These are phyloP conservation scores for Hygrophorus pudorinus DNA, from an alignment of 768 basidiomycete genomes.

Conservation along the genomic window DNA sequence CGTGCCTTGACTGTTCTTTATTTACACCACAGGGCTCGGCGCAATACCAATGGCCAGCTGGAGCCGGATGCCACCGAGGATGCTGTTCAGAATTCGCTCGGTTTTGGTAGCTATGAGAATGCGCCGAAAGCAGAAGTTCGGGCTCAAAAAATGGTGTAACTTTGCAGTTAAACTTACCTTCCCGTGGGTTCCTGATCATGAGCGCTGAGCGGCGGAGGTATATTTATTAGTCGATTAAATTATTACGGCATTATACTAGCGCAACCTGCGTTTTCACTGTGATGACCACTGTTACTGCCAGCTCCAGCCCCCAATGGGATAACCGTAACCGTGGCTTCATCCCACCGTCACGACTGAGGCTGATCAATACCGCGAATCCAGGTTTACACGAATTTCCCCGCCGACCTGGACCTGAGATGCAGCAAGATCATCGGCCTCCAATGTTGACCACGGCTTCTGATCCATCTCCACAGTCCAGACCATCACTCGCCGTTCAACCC, in stretches of 20 bases:
- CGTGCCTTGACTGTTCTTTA: neutral
- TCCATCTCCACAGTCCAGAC: conserved; percentile 10
- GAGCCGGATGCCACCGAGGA: conserved; percentile 86
- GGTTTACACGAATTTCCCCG: conserved; percentile 8
- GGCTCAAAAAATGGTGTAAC: neutral
- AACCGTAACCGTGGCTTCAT: conserved; percentile 17
- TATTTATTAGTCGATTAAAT: too few species aligned
- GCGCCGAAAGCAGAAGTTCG: conserved; percentile 26
- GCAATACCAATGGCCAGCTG: conserved; percentile 76
- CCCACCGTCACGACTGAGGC: conserved; percentile 23
- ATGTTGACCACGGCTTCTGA: neutral
- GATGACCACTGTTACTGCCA: neutral
- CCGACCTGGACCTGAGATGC: too few species aligned
- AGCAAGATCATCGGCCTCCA: conserved; percentile 8
- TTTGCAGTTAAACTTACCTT: too few species aligned
- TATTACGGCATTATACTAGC: too few species aligned
- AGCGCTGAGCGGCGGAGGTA: too few species aligned
- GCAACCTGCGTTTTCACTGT: too few species aligned
- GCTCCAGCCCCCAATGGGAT: neutral
- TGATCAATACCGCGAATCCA: neutral
- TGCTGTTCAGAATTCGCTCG: conserved; percentile 70
- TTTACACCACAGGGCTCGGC: conserved; percentile 52
- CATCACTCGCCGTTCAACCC: conserved; percentile 13
- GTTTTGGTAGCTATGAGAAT: conserved; percentile 58
- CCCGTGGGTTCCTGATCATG: too few species aligned